phyloP scores from a whole-genome alignment of 225 moss, liverwort and hornwort species.

The Thuidium tamariscinum region DNA sequence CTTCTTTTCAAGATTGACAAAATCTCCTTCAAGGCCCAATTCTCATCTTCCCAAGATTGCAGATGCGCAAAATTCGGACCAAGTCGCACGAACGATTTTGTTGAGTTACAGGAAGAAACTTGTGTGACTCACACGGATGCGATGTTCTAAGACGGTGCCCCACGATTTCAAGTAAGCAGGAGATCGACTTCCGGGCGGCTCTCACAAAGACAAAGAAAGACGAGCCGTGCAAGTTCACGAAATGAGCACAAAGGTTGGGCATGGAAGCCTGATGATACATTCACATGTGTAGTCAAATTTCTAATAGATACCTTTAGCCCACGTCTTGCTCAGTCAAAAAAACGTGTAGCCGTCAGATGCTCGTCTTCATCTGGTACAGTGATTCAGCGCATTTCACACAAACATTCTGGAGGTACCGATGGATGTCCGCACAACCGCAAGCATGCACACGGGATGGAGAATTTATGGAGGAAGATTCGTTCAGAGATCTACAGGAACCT shows the following conservation, averaged over 20 bases:
- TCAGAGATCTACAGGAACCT: slow-evolving; percentile 3
- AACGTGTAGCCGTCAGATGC: background rate
- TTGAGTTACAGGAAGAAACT: background rate
- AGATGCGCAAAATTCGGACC: background rate
- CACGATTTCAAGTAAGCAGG: background rate
- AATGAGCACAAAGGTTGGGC: background rate
- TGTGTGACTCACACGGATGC: no score
- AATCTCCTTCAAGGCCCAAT: background rate
- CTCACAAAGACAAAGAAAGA: no score
- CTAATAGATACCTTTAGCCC: background rate
- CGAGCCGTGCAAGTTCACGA: background rate
- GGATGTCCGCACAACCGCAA: background rate
- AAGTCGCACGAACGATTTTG: background rate
- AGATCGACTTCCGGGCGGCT: background rate
- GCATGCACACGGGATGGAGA: background rate
- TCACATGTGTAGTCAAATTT: background rate
- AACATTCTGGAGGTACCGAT: background rate
- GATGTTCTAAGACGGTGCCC: background rate
- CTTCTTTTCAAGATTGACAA: background rate
- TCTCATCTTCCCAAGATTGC: no score
- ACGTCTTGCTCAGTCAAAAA: background rate
- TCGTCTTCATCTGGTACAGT: background rate
- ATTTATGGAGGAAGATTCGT: background rate
- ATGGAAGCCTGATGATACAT: background rate
- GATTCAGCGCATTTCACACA: background rate